These are phyloP conservation scores for Poteriospumella lacustris DNA, from an alignment of 108 stramenopile genomes.

Conservation along the genomic window DNA sequence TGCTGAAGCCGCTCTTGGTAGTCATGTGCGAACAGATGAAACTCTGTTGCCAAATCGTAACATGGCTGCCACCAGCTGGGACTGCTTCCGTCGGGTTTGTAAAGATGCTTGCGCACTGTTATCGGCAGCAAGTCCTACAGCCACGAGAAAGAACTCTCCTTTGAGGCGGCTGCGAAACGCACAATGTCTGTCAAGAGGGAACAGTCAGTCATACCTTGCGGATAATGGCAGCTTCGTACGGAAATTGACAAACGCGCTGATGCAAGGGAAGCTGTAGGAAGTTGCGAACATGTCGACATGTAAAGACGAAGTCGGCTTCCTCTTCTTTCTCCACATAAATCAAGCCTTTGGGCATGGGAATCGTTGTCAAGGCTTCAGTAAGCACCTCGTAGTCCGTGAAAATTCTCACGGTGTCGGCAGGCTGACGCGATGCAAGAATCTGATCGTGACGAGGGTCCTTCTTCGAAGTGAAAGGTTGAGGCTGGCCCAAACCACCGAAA, in stretches of 20 bases:
- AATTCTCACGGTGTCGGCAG: neutral
- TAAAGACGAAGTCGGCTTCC: neutral
- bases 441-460: neutral
- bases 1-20: neutral
- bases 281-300: neutral
- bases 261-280: neutral
- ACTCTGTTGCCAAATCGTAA: conserved; percentile 1
- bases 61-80: neutral
- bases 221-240: neutral
- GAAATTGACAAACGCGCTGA: neutral
- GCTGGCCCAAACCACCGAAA: neutral
- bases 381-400: neutral
- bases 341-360: neutral
- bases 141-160: neutral
- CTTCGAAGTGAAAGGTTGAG: neutral
- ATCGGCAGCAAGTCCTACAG: conserved; percentile 1
- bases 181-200: neutral
- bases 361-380: neutral
- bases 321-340: neutral
- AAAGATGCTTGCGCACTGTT: neutral
- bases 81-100: neutral
- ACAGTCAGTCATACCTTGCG: neutral
- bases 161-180: neutral
- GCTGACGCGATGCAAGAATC: neutral
- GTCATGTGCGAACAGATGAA: conserved; percentile 3